These are phyloP conservation scores for Furcasterigmium furcatum DNA, from an alignment of 2,329 filamentous ascomycete genomes.

Conservation along the genomic window DNA sequence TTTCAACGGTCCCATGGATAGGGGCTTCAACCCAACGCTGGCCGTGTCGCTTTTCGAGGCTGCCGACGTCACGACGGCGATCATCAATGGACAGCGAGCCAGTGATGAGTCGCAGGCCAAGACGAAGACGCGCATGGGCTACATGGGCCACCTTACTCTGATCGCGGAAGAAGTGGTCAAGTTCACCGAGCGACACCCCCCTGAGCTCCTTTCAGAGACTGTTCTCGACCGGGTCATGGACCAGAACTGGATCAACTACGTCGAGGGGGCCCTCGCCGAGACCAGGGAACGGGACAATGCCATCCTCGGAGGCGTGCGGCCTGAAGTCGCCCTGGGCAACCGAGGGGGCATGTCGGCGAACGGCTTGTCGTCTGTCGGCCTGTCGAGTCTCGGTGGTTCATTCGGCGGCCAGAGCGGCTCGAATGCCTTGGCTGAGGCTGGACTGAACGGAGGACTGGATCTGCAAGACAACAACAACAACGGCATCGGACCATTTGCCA, in stretches of 20 bases:
- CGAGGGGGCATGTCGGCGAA: constrained; percentile 48
- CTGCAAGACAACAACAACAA: constrained; percentile 60
- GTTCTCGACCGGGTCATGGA: constrained; percentile 89
- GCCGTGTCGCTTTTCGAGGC: constrained; percentile 92
- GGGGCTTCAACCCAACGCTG: constrained; percentile 84
- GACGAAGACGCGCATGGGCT: constrained; percentile 88
- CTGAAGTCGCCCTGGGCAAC: constrained; percentile 82
- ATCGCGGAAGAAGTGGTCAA: constrained; percentile 99
- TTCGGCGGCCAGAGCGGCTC: constrained; percentile 22
- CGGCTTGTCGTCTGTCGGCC: constrained; percentile 36
- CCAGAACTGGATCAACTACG: constrained; percentile 89
- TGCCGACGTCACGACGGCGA: constrained; percentile 84
- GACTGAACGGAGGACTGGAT: constrained; percentile 50
- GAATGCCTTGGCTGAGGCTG: constrained; percentile 11
- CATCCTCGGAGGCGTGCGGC: constrained; percentile 92
- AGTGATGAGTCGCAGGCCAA: constrained; percentile 83
- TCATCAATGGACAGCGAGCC: constrained; percentile 83
- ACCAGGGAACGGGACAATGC: constrained; percentile 96
- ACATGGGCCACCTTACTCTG: constrained; percentile 96
- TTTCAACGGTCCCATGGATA: constrained; percentile 97
- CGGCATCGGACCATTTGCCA: constrained; percentile 69
- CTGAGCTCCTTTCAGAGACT: constrained; percentile 77
- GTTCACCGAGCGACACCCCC: constrained; percentile 90
- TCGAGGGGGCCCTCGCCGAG: constrained; percentile 88
- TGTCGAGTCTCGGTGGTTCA: constrained; percentile 33